Evolutionary conservation across 78 protist species (phyloP).

Genomic region (Parvularia atlantis): DNA sequence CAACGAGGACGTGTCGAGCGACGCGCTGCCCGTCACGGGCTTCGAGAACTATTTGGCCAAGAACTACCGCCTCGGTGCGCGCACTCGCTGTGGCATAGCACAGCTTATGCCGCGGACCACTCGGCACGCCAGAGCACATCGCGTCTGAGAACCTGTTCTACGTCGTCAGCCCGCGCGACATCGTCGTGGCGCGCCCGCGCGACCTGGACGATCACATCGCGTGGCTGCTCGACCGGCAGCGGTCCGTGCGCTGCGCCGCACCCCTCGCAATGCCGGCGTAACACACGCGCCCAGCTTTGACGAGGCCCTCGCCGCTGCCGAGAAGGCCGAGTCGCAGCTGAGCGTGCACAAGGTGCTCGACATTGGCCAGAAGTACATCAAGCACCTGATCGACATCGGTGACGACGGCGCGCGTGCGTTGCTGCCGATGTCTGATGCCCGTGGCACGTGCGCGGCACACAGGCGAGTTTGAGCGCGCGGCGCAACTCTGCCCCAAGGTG

Average conservation of each 20-base stretch:
- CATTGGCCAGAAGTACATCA: conserved; percentile 56
- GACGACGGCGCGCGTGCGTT: too few relatives aligned
- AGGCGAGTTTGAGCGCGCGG: conserved; percentile 55
- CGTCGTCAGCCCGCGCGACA: conserved; percentile 70
- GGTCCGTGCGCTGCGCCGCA: too few relatives aligned
- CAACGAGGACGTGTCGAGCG: conserved; percentile 47
- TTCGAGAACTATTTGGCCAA: conserved; percentile 51
- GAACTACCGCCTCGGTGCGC: conserved; percentile 50
- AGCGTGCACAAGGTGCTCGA: conserved; percentile 10
- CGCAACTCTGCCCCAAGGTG: conserved; percentile 33
- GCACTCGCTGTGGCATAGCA: conserved; percentile 11
- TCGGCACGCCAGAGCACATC: too few relatives aligned
- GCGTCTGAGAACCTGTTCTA: conserved; percentile 49
- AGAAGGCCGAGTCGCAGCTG: conserved; percentile 2
- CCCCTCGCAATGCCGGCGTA: neutral
- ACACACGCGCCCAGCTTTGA: neutral
- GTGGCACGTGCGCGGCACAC: too few relatives aligned
- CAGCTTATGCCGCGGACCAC: too few relatives aligned
- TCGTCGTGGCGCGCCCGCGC: conserved; percentile 65
- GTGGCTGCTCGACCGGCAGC: conserved; percentile 61
- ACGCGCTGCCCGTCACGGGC: conserved; percentile 50
- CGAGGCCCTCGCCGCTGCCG: neutral
- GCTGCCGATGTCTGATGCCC: too few relatives aligned
- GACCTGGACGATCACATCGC: conserved; percentile 69
- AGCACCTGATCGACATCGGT: neutral